phyloP scores from a whole-genome alignment of 345 rosid genomes.

The Gossypium bickii region DNA sequence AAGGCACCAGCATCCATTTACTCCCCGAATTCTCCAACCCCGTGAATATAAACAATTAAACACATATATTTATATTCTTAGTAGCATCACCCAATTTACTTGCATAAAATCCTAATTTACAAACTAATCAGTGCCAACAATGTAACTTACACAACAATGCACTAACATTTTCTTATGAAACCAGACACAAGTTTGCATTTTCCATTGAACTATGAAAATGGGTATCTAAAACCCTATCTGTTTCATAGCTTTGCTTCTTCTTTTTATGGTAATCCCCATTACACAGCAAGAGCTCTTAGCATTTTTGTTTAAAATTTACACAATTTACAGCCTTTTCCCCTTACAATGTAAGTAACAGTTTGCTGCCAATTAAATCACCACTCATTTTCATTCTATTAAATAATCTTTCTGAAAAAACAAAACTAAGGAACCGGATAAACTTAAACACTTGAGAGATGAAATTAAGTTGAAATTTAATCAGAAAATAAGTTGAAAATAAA shows the following conservation, averaged over 20 bases:
- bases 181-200: background rate
- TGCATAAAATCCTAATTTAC: background rate
- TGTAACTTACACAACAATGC: background rate
- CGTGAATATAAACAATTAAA: background rate
- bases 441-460: background rate
- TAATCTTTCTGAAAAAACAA: background rate
- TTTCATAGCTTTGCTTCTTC: background rate
- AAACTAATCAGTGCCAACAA: background rate
- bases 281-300: slow-evolving; percentile 1
- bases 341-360: background rate
- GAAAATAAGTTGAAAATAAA: background rate
- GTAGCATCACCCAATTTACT: background rate
- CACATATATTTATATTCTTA: background rate
- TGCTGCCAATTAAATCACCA: background rate
- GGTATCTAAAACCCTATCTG: background rate
- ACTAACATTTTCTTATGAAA: background rate
- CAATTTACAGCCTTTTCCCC: background rate
- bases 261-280: background rate
- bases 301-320: background rate
- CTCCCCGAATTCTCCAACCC: background rate
- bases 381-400: background rate
- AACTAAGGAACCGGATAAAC: background rate
- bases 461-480: background rate
- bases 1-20: background rate
- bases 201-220: background rate